Evolutionary conservation across 1,284 basidiomycete genomes (phyloP).

Genomic region (Trichosporon sp.): DNA sequence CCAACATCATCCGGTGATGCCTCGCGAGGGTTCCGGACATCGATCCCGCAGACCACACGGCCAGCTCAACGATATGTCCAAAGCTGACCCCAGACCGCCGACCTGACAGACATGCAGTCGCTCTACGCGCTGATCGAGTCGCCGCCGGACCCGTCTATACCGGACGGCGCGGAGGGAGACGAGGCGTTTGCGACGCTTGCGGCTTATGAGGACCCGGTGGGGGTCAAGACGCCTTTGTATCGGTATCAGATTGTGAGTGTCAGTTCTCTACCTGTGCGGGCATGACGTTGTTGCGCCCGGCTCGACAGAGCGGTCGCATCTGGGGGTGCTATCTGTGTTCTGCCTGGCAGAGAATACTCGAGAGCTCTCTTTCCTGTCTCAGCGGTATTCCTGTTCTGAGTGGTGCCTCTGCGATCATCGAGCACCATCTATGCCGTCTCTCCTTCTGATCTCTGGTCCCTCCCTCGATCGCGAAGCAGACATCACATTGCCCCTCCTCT

Average conservation of each 20-base stretch:
- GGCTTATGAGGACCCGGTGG: conserved; percentile 27
- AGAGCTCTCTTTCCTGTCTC: no score
- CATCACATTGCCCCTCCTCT: no score
- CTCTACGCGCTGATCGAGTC: conserved; percentile 32
- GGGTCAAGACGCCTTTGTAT: conserved; percentile 32
- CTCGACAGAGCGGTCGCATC: no score
- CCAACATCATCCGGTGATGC: neutral
- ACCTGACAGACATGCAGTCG: conserved; percentile 23
- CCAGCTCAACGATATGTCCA: neutral
- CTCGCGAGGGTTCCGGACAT: neutral
- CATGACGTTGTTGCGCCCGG: no score
- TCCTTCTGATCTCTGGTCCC: no score
- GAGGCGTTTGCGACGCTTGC: conserved; percentile 23
- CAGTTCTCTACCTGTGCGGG: neutral
- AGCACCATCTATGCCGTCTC: no score
- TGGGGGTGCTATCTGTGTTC: no score
- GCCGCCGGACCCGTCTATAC: conserved; percentile 23
- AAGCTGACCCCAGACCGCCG: conserved; percentile 9
- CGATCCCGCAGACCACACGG: neutral
- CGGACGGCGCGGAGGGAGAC: conserved; percentile 14
- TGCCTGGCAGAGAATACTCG: no score
- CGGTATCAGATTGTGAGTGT: conserved; percentile 39
- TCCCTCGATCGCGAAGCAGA: no score
- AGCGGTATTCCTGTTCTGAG: no score
- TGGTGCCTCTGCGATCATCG: no score